These are phyloP conservation scores for Singerocomus inundabilis DNA, from an alignment of 1,284 basidiomycete species.

Conservation along the genomic window DNA sequence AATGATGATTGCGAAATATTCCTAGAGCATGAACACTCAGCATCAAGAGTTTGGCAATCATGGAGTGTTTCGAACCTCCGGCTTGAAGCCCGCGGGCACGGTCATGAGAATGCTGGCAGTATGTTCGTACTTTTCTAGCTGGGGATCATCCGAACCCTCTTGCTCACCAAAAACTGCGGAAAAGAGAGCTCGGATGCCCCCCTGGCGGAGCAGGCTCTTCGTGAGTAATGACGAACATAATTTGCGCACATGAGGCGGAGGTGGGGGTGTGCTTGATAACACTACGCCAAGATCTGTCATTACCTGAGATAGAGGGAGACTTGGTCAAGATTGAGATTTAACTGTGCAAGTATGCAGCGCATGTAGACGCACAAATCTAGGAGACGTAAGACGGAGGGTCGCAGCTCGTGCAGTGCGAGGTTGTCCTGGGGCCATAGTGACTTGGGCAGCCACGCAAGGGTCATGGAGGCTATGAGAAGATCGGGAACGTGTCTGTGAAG, in stretches of 20 bases:
- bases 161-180: constrained; percentile 66
- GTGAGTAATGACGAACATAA: constrained; percentile 60
- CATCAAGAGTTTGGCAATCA: not conserved
- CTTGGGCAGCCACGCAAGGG: constrained; percentile 70
- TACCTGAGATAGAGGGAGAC: constrained; percentile 60
- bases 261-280: constrained; percentile 44
- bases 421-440: constrained; percentile 43
- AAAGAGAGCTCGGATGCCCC: constrained; percentile 66
- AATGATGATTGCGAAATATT: constrained; percentile 56
- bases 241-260: constrained; percentile 51
- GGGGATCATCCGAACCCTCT: constrained; percentile 45
- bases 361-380: constrained; percentile 52
- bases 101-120: constrained; percentile 56
- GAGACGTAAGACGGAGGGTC: constrained; percentile 53
- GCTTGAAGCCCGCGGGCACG: constrained; percentile 51
- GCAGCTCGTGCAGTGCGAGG: constrained; percentile 36
- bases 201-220: constrained; percentile 62
- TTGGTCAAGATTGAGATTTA: constrained; percentile 30
- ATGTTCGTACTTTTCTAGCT: constrained; percentile 65
- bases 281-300: constrained; percentile 62
- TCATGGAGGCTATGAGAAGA: constrained; percentile 55
- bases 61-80: constrained; percentile 44
- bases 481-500: constrained; percentile 58
- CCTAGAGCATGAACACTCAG: constrained; percentile 39
- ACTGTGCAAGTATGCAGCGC: constrained; percentile 9